Evolutionary conservation across 2,329 filamentous ascomycete species (phyloP).

Genomic region (Trichophyton schoenleinii): DNA sequence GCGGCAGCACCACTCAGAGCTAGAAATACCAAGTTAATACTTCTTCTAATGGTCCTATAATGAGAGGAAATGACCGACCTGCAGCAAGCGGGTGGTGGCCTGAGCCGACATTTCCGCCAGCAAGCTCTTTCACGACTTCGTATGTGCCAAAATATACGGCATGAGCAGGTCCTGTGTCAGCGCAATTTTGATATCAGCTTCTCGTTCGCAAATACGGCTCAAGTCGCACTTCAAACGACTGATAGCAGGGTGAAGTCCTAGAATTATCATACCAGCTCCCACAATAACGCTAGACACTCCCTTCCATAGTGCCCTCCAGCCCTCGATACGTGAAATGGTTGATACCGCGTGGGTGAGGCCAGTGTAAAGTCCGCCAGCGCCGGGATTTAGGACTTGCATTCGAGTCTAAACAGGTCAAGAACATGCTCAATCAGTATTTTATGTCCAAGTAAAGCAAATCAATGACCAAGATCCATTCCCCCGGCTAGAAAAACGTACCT

Average conservation of each 20-base stretch:
- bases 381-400: constrained; percentile 91
- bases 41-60: not conserved
- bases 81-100: constrained; percentile 90
- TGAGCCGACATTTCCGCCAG: constrained; percentile 73
- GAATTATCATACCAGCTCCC: constrained; percentile 60
- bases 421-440: constrained; percentile 3
- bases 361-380: constrained; percentile 66
- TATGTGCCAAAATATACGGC: constrained; percentile 98
- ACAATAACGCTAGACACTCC: constrained; percentile 93
- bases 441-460: not conserved
- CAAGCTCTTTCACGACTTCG: constrained; percentile 89
- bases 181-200: not conserved
- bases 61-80: constrained; percentile 43
- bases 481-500: constrained; percentile 46
- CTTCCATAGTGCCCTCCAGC: constrained; percentile 83
- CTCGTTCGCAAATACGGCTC: not conserved
- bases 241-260: not conserved
- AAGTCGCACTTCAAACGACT: not conserved
- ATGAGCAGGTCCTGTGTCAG: constrained; percentile 67
- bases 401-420: constrained; percentile 53
- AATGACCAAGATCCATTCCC: not conserved
- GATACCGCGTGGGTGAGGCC: constrained; percentile 86
- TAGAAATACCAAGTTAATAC: constrained; percentile 27
- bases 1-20: constrained; percentile 87
- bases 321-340: constrained; percentile 82